A percentile compares a stretch with the other conserved stretches of the same genome.
phyloP scores from a whole-genome alignment of 2,329 filamentous ascomycete species.

The Colletotrichum trifolii region DNA sequence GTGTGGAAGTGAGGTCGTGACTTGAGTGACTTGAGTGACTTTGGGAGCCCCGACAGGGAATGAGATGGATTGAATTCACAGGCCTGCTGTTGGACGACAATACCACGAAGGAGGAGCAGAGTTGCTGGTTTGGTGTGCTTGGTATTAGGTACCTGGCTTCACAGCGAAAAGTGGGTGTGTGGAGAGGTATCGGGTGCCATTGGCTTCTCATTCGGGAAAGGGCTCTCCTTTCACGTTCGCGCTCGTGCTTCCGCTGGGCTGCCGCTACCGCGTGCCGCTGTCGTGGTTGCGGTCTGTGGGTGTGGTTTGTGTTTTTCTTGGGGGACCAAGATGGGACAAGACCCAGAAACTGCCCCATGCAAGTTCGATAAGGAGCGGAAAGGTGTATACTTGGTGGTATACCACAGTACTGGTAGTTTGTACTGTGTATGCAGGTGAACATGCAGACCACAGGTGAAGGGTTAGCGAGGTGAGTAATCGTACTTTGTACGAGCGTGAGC shows the following conservation, averaged over 20 bases:
- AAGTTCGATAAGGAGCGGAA: too few species aligned
- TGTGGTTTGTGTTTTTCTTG: background rate
- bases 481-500: background rate
- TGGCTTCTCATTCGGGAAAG: background rate
- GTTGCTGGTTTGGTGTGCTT: constrained; percentile 1
- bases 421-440: background rate
- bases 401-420: too few species aligned
- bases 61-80: constrained; percentile 30
- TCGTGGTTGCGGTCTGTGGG: background rate
- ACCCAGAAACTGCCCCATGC: too few species aligned
- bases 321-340: too few species aligned
- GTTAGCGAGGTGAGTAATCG: background rate
- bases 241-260: constrained; percentile 24
- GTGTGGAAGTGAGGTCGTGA: constrained; percentile 28
- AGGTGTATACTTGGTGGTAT: too few species aligned
- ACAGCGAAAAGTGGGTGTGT: background rate
- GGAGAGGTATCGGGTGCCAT: background rate
- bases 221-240: constrained; percentile 5
- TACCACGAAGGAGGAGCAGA: background rate
- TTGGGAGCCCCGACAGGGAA: constrained; percentile 29
- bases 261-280: constrained; percentile 12
- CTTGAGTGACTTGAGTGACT: constrained; percentile 30
- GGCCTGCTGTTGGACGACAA: constrained; percentile 18
- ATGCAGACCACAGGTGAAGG: background rate
- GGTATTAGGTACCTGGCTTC: constrained; percentile 8